Conservation (phyloP, 2,329 filamentous ascomycete species). For the Periconia sp. region DNA sequence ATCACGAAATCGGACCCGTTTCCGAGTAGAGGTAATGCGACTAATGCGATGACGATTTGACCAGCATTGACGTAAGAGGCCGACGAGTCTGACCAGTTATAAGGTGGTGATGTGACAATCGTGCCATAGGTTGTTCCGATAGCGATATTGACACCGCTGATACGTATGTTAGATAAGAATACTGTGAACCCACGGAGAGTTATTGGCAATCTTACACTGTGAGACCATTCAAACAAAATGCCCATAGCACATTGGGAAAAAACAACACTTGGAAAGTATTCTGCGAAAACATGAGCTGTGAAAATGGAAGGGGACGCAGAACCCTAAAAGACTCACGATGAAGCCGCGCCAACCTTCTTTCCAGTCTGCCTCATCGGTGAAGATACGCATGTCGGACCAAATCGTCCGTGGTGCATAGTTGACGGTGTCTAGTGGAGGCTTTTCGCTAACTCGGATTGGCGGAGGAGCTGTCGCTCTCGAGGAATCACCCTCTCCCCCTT, state of each 20-base stretch:
- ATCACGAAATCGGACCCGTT: constrained; percentile 36
- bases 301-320: too few species aligned
- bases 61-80: constrained; percentile 22
- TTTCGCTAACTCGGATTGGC: constrained; percentile 16
- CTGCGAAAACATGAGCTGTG: too few species aligned
- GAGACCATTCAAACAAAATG: too few species aligned
- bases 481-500: constrained; percentile 28
- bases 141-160: too few species aligned
- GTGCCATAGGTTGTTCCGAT: constrained; percentile 9
- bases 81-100: constrained; percentile 18
- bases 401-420: constrained; percentile 43
- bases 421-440: constrained; percentile 37
- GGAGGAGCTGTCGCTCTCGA: constrained; percentile 15
- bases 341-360: constrained; percentile 30
- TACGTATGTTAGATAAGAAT: too few species aligned
- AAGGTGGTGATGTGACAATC: constrained; percentile 17
- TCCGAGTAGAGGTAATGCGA: constrained; percentile 27
- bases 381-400: constrained; percentile 44
- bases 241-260: too few species aligned
- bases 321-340: constrained; percentile 21
- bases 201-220: too few species aligned
- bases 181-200: too few species aligned
- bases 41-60: constrained; percentile 35
- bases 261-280: too few species aligned
- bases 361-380: constrained; percentile 46